Conservation (phyloP, 257 asterid species). For the Craterostigma plantagineum region DNA sequence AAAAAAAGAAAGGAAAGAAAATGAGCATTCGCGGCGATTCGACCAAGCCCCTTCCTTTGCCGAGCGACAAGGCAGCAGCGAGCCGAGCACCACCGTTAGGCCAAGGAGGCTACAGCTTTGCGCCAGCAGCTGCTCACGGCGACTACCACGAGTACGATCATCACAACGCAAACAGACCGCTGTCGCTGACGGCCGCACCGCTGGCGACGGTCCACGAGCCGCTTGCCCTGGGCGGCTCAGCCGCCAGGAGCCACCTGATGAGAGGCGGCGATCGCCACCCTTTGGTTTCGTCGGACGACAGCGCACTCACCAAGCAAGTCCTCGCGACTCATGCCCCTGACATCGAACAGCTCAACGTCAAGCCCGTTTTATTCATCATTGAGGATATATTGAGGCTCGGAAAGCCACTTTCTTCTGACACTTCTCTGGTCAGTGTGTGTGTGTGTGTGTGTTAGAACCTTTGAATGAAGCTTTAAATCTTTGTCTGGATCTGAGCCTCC, state of each 20-base stretch:
- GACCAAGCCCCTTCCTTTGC: slow-evolving; percentile 1
- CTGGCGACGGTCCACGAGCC: no score
- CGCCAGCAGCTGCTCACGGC: slow-evolving; percentile 6
- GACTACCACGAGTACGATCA: slow-evolving; percentile 14
- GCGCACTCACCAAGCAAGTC: slow-evolving; percentile 33
- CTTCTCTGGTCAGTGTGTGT: neutral
- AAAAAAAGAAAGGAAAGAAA: neutral
- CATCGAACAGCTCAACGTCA: slow-evolving; percentile 34
- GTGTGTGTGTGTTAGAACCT: no score
- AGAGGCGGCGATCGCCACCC: slow-evolving; percentile 20
- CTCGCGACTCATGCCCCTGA: slow-evolving; percentile 33
- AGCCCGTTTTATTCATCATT: slow-evolving; percentile 26
- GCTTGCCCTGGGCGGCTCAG: slow-evolving; percentile 1
- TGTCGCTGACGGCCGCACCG: no score
- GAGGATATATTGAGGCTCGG: slow-evolving; percentile 46
- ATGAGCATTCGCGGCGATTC: slow-evolving; percentile 15
- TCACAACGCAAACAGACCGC: slow-evolving; percentile 6
- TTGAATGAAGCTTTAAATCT: no score
- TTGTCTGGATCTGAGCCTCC: no score
- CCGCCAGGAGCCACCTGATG: slow-evolving; percentile 12
- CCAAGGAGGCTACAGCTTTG: slow-evolving; percentile 5
- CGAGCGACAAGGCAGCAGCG: neutral
- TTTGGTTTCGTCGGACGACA: slow-evolving; percentile 32
- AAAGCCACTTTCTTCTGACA: slow-evolving; percentile 12
- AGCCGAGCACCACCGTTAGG: slow-evolving; percentile 2